Evolutionary conservation across 148 eudicot species (phyloP).

Genomic region (Chenopodium quinoa): DNA sequence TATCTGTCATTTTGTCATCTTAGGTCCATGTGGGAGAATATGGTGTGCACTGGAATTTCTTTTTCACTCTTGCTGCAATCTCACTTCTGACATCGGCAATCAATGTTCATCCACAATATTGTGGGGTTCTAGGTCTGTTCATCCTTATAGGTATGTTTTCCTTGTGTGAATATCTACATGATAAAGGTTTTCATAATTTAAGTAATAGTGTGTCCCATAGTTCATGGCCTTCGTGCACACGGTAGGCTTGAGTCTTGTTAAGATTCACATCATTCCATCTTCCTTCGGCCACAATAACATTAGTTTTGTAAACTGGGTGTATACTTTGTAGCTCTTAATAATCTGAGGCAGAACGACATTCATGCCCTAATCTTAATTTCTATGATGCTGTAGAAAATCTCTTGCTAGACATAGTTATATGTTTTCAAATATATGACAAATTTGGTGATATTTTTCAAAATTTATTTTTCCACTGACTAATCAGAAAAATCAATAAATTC

Average conservation of each 20-base stretch:
- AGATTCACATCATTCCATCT: neutral
- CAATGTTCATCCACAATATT: constrained; percentile 65
- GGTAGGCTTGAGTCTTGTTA: neutral
- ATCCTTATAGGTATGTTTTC: constrained; percentile 60
- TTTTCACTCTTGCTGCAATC: constrained; percentile 95
- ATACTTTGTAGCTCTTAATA: neutral
- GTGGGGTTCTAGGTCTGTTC: constrained; percentile 71
- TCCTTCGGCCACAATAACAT: neutral
- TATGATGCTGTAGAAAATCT: neutral
- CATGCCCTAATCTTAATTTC: neutral
- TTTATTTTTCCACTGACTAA: neutral
- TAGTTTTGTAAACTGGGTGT: neutral
- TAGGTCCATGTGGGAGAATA: constrained; percentile 98
- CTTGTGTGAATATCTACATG: neutral
- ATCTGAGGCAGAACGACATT: neutral
- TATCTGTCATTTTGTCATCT: constrained; percentile 19
- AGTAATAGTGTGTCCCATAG: neutral
- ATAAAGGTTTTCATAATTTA: neutral
- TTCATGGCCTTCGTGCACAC: neutral
- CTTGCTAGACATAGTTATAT: neutral
- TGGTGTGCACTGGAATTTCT: constrained; percentile 99
- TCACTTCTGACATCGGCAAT: constrained; percentile 68
- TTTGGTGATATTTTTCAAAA: neutral
- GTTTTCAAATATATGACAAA: neutral
- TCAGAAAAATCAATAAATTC: neutral